These are phyloP conservation scores for Gossypium laxum DNA, from an alignment of 441 rosid species.

Conservation along the genomic window DNA sequence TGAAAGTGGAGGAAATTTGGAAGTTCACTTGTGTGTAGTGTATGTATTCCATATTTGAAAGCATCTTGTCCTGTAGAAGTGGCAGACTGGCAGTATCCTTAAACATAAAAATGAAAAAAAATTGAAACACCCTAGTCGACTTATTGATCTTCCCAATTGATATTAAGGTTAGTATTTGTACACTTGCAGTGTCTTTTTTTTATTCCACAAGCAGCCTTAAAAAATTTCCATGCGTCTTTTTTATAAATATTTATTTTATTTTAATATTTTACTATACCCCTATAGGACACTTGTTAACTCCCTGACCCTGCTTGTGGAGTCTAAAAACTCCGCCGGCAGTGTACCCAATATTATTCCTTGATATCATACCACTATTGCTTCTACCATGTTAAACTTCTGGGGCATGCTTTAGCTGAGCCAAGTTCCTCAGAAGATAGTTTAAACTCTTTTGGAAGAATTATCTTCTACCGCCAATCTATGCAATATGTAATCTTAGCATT, in stretches of 20 bases:
- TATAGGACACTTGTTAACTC: too few species aligned
- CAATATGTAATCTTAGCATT: not conserved
- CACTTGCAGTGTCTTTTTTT: too few species aligned
- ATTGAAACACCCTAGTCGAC: not conserved
- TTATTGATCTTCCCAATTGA: not conserved
- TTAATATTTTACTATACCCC: too few species aligned
- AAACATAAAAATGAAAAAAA: not conserved
- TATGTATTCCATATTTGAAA: not conserved
- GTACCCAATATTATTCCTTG: too few species aligned
- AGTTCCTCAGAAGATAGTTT: not conserved
- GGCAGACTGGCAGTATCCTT: constrained; percentile 1
- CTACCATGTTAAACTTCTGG: not conserved
- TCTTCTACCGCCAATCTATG: not conserved
- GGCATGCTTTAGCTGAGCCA: not conserved
- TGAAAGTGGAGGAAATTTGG: not conserved
- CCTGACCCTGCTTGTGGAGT: too few species aligned
- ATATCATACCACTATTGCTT: not conserved
- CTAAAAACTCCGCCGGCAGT: too few species aligned
- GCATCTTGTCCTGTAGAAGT: not conserved
- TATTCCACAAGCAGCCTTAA: too few species aligned
- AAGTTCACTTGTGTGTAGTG: not conserved
- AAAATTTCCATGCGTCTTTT: too few species aligned
- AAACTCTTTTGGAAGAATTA: not conserved
- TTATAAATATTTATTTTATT: too few species aligned
- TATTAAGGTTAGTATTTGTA: too few species aligned